Percentiles rank a stretch among this genome's conserved stretches.
phyloP scores from a whole-genome alignment of 2,329 filamentous ascomycete species.

The Fusarium penzigii region DNA sequence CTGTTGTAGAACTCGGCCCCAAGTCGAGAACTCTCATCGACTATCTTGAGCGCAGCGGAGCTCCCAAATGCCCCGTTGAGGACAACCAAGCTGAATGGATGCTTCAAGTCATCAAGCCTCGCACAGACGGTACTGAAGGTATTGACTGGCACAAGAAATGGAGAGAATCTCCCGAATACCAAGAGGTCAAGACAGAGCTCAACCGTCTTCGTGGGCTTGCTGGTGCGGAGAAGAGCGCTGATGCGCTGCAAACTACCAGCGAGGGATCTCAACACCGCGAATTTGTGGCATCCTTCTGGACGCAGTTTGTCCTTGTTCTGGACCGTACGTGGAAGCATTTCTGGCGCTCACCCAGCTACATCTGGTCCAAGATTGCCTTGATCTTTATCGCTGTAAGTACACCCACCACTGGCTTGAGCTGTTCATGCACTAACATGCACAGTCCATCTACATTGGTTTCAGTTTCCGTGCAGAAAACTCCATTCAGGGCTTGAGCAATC shows the following conservation, averaged over 20 bases:
- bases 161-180: constrained; percentile 47
- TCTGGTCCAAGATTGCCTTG: constrained; percentile 79
- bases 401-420: no score
- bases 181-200: constrained; percentile 53
- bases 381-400: constrained; percentile 51
- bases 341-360: constrained; percentile 87
- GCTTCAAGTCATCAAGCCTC: constrained; percentile 29
- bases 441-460: constrained; percentile 75
- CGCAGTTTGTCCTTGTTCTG: constrained; percentile 68
- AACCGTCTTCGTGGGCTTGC: constrained; percentile 42
- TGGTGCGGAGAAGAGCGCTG: constrained; percentile 48
- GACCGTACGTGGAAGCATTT: constrained; percentile 84
- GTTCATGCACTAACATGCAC: no score
- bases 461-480: constrained; percentile 68
- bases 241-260: background rate
- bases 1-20: constrained; percentile 11
- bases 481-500: constrained; percentile 80
- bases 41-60: constrained; percentile 25
- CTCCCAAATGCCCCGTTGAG: constrained; percentile 15
- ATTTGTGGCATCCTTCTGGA: constrained; percentile 74
- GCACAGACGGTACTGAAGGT: constrained; percentile 23
- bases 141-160: constrained; percentile 27
- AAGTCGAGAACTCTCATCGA: constrained; percentile 22
- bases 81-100: constrained; percentile 31
- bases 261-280: constrained; percentile 48